Evolutionary conservation across 306 rosid species (phyloP).

Genomic region (Acacia melanoxylon): DNA sequence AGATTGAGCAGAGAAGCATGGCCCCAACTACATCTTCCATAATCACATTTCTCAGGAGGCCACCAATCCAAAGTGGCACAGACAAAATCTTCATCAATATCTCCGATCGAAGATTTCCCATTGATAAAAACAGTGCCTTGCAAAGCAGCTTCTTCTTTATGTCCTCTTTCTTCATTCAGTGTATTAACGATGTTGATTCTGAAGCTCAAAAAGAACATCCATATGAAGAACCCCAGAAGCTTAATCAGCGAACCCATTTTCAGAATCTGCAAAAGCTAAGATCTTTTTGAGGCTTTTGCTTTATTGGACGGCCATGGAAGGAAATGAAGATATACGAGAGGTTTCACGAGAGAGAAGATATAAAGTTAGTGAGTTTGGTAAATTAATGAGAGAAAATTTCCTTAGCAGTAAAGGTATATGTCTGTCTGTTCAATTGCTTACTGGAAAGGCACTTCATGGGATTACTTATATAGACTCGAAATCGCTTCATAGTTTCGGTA

Average conservation of each 20-base stretch:
- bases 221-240: constrained; percentile 53
- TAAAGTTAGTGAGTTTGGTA: not conserved
- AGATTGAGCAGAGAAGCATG: constrained; percentile 83
- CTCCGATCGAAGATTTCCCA: constrained; percentile 61
- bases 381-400: constrained; percentile 15
- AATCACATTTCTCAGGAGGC: constrained; percentile 99
- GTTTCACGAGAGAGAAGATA: not conserved
- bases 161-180: constrained; percentile 27
- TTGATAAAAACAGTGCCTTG: constrained; percentile 56
- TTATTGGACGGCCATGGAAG: constrained; percentile 28
- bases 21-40: constrained; percentile 89
- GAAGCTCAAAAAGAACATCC: constrained; percentile 42
- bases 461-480: constrained; percentile 28
- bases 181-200: constrained; percentile 40
- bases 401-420: constrained; percentile 24
- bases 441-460: constrained; percentile 39
- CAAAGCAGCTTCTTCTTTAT: constrained; percentile 16
- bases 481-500: not conserved
- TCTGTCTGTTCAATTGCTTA: not conserved
- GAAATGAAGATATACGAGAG: not conserved
- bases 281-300: constrained; percentile 28
- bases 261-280: constrained; percentile 34
- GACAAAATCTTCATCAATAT: constrained; percentile 72
- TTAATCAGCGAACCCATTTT: constrained; percentile 60
- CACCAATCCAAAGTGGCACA: constrained; percentile 99